Evolutionary conservation across 2,329 filamentous ascomycete genomes (phyloP).

Genomic region (Ophiostoma ulmi): DNA sequence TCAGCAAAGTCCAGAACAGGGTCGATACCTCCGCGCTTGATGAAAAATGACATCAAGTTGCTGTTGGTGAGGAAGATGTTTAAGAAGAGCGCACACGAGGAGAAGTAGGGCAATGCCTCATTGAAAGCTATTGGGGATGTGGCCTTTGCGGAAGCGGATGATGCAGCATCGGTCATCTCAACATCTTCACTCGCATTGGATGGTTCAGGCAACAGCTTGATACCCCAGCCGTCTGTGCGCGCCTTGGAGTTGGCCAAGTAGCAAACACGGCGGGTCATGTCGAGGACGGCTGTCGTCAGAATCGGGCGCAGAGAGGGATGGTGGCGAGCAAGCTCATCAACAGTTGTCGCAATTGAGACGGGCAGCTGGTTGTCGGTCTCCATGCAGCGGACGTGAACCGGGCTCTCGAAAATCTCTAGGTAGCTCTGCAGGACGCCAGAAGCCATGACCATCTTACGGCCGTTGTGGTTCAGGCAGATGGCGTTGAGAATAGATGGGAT

Average conservation of each 20-base stretch:
- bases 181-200: conserved; percentile 43
- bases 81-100: conserved; percentile 72
- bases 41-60: conserved; percentile 66
- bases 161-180: conserved; percentile 53
- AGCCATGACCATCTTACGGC: conserved; percentile 79
- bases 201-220: conserved; percentile 66
- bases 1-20: conserved; percentile 77
- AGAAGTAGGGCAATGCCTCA: conserved; percentile 56
- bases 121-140: neutral
- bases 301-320: conserved; percentile 76
- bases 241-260: conserved; percentile 68
- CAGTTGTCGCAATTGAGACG: conserved; percentile 69
- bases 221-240: conserved; percentile 64
- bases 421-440: conserved; percentile 80
- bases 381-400: conserved; percentile 80
- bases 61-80: conserved; percentile 67
- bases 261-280: conserved; percentile 80
- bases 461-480: conserved; percentile 83
- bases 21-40: conserved; percentile 75
- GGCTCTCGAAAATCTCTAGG: conserved; percentile 94
- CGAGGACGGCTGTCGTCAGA: conserved; percentile 78
- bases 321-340: conserved; percentile 91
- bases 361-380: conserved; percentile 64
- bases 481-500: conserved; percentile 86
- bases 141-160: neutral